These are phyloP conservation scores for Acer campestre DNA, from an alignment of 345 rosid genomes.

Conservation along the genomic window DNA sequence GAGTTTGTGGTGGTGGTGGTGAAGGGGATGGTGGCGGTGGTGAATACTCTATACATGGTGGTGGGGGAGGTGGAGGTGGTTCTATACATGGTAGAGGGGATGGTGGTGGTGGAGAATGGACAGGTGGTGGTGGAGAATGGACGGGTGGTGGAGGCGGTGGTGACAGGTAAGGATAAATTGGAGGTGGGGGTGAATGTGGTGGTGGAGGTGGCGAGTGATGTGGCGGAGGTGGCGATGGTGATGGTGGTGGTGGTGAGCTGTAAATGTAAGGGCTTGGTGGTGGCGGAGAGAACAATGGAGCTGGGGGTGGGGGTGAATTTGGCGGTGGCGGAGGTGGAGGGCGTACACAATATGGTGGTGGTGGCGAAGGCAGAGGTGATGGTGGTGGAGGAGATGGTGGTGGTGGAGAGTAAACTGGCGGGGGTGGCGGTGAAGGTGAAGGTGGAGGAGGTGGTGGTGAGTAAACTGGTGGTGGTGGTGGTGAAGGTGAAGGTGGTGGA, in stretches of 20 bases:
- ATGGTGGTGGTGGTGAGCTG: constrained; percentile 56
- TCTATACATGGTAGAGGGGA: constrained; percentile 62
- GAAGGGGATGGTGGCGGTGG: constrained; percentile 60
- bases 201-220: constrained; percentile 36
- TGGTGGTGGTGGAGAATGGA: constrained; percentile 53
- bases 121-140: constrained; percentile 46
- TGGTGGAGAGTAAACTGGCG: constrained; percentile 25
- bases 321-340: constrained; percentile 44
- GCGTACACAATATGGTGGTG: constrained; percentile 30
- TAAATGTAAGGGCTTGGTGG: constrained; percentile 44
- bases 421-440: constrained; percentile 16
- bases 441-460: constrained; percentile 30
- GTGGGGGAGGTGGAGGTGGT: constrained; percentile 65
- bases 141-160: constrained; percentile 61
- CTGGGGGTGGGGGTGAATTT: constrained; percentile 36
- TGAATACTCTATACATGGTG: constrained; percentile 50
- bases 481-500: constrained; percentile 29
- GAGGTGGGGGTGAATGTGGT: constrained; percentile 49
- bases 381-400: constrained; percentile 35
- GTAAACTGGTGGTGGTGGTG: constrained; percentile 39
- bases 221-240: constrained; percentile 30
- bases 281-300: constrained; percentile 44
- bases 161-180: constrained; percentile 46
- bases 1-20: constrained; percentile 29
- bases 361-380: constrained; percentile 29